A percentile compares a stretch with the other conserved stretches of the same genome.
Evolutionary conservation across 169 alveolate genomes (phyloP).

Genomic region (Miamiensis avidus): DNA sequence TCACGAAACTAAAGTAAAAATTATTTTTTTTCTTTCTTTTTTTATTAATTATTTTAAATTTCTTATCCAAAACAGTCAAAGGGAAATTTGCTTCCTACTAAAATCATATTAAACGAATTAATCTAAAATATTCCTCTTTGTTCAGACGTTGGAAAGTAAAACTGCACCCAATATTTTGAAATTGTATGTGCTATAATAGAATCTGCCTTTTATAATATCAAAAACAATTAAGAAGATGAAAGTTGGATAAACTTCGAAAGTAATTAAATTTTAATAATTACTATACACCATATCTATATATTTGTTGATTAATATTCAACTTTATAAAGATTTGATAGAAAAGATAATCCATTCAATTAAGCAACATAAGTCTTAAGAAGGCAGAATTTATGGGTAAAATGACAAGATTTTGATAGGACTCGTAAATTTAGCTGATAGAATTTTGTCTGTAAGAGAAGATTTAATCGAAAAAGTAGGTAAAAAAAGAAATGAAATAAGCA

Average conservation of each 20-base stretch:
- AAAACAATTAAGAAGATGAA: neutral
- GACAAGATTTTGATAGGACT: slow-evolving; percentile 71
- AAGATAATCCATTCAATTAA: slow-evolving; percentile 30
- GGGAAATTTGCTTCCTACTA: slow-evolving; percentile 25
- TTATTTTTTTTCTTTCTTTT: too few species aligned
- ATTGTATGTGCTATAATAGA: slow-evolving; percentile 49
- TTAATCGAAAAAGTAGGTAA: slow-evolving; percentile 4
- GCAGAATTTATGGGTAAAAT: slow-evolving; percentile 32
- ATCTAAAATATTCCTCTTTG: slow-evolving; percentile 50
- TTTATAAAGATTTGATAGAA: neutral
- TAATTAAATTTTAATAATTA: too few species aligned
- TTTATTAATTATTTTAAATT: neutral
- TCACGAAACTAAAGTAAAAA: neutral
- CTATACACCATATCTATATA: too few species aligned
- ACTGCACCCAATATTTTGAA: slow-evolving; percentile 62
- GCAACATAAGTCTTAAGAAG: slow-evolving; percentile 58
- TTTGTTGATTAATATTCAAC: too few species aligned
- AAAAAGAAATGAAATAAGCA: neutral
- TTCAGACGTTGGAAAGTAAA: slow-evolving; percentile 35
- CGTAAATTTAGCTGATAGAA: slow-evolving; percentile 46
- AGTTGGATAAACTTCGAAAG: neutral
- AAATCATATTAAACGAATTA: slow-evolving; percentile 39
- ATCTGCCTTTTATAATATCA: neutral
- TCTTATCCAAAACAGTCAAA: neutral
- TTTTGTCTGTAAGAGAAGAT: slow-evolving; percentile 29